Conservation (phyloP, 2,329 filamentous ascomycete genomes). For the Fusarium penzigii region DNA sequence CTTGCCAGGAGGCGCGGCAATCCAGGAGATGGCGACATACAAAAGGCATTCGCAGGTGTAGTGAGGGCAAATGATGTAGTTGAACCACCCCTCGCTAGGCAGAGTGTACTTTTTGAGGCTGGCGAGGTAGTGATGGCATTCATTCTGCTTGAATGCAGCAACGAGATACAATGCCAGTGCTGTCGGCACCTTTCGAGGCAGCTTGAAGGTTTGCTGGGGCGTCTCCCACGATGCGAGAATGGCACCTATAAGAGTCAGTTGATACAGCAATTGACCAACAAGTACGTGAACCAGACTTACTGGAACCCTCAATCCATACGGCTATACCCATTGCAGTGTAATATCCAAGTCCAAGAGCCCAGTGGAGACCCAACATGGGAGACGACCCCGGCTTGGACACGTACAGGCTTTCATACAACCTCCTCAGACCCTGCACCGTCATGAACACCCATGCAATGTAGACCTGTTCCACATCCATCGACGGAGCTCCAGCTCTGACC, state of each 20-base stretch:
- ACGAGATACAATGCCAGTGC: slow-evolving; percentile 65
- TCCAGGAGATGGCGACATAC: slow-evolving; percentile 75
- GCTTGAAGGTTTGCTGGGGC: slow-evolving; percentile 9
- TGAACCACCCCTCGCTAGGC: slow-evolving; percentile 72
- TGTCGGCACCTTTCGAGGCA: slow-evolving; percentile 36
- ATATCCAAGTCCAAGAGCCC: slow-evolving; percentile 74
- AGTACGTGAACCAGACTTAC: slow-evolving; percentile 44
- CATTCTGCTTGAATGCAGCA: slow-evolving; percentile 73
- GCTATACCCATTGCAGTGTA: slow-evolving; percentile 74
- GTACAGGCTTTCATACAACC: slow-evolving; percentile 72
- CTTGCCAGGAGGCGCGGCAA: slow-evolving; percentile 68
- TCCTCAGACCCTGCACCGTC: slow-evolving; percentile 70
- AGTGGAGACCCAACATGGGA: slow-evolving; percentile 84
- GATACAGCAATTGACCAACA: not conserved
- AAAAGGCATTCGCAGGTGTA: slow-evolving; percentile 87
- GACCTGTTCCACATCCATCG: slow-evolving; percentile 63
- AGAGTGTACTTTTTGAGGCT: slow-evolving; percentile 80
- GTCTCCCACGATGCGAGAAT: slow-evolving; percentile 37
- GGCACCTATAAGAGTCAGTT: slow-evolving; percentile 28
- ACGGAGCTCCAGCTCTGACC: slow-evolving; percentile 15
- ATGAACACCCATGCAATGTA: slow-evolving; percentile 71
- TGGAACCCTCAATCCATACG: slow-evolving; percentile 80
- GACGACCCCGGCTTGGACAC: slow-evolving; percentile 65
- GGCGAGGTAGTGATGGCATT: slow-evolving; percentile 70
- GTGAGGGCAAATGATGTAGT: slow-evolving; percentile 77